These are phyloP conservation scores for Acorus gramineus DNA, from an alignment of 106 monocot species.

Conservation along the genomic window DNA sequence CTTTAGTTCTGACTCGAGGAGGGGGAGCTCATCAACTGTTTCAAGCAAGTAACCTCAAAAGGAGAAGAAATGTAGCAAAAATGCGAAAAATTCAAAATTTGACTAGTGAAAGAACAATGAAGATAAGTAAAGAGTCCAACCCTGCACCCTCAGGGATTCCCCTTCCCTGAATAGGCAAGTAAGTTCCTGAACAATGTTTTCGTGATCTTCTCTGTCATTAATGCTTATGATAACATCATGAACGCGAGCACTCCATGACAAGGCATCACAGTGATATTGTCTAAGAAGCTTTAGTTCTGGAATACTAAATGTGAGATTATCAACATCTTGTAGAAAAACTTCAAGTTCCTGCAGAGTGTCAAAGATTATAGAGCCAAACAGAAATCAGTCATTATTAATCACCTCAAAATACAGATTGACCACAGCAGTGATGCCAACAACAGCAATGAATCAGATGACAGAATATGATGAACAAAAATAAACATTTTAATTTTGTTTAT, in stretches of 20 bases:
- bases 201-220: constrained; percentile 27
- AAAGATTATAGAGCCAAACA: background rate
- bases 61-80: background rate
- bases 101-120: background rate
- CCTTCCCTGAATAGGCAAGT: constrained; percentile 38
- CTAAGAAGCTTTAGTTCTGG: constrained; percentile 54
- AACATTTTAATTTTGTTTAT: too few species aligned
- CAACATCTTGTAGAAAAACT: constrained; percentile 30
- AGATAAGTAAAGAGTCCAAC: constrained; percentile 9
- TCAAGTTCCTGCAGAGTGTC: constrained; percentile 48
- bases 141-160: constrained; percentile 34
- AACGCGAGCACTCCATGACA: constrained; percentile 36
- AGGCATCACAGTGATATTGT: constrained; percentile 38
- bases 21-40: constrained; percentile 57
- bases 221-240: constrained; percentile 30
- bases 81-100: background rate
- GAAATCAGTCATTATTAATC: too few species aligned
- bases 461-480: too few species aligned
- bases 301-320: constrained; percentile 33
- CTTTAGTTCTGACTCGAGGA: constrained; percentile 47
- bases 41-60: background rate
- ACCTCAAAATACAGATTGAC: too few species aligned
- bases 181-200: constrained; percentile 47
- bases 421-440: too few species aligned
- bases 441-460: too few species aligned